Conservation (phyloP, 1,284 basidiomycete species). For the Cystobasidium sp. region DNA sequence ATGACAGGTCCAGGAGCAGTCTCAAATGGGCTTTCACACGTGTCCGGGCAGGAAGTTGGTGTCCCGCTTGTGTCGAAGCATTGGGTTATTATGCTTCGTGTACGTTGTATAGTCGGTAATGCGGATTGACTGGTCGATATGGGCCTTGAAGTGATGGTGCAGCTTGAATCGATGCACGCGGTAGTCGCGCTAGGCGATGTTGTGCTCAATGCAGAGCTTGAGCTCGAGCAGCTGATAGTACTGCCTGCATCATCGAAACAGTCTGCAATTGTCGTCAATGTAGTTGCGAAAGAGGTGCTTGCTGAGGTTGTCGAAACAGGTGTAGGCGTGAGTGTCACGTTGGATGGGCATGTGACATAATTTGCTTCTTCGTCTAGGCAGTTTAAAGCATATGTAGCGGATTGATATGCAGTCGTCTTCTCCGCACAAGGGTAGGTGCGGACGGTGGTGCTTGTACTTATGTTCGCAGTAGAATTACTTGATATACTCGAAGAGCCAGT, state of each 20-base stretch:
- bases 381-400: conserved; percentile 6
- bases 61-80: neutral
- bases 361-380: conserved; percentile 1
- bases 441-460: neutral
- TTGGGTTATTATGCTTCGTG: neutral
- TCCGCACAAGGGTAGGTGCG: conserved; percentile 14
- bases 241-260: neutral
- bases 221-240: neutral
- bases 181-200: neutral
- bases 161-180: neutral
- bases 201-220: neutral
- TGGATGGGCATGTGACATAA: conserved; percentile 2
- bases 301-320: neutral
- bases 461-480: neutral
- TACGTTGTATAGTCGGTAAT: neutral
- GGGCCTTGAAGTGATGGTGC: neutral
- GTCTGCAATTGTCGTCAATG: neutral
- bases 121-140: neutral
- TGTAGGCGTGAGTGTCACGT: neutral
- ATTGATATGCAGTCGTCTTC: neutral
- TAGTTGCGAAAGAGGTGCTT: neutral
- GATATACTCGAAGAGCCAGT: neutral
- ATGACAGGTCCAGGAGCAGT: conserved; percentile 13
- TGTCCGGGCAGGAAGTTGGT: neutral
- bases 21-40: neutral